phyloP scores from a whole-genome alignment of 345 rosid genomes.

The Melaleuca alternifolia region DNA sequence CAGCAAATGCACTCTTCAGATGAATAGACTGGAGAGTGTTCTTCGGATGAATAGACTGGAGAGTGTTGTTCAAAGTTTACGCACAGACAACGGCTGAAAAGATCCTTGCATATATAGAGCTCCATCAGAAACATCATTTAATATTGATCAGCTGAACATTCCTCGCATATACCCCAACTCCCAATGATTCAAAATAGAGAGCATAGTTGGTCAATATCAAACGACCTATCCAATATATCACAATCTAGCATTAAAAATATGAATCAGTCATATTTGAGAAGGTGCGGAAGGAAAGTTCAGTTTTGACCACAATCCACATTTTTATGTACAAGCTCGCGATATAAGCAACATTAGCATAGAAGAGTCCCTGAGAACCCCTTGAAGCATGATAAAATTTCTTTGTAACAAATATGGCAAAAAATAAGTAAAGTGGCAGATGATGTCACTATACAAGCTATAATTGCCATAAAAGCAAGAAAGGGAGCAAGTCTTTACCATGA shows the following conservation, averaged over 20 bases:
- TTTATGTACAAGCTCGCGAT: background rate
- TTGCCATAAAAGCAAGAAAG: background rate
- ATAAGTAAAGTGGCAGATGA: background rate
- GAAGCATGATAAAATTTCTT: background rate
- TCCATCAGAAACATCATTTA: too few relatives aligned
- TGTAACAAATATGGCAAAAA: background rate
- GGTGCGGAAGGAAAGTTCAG: background rate
- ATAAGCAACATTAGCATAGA: background rate
- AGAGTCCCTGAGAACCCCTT: background rate
- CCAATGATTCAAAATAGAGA: conserved; percentile 81
- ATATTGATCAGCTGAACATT: too few relatives aligned
- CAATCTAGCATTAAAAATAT: background rate
- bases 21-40: background rate
- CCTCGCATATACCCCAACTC: conserved; percentile 70
- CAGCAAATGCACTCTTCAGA: background rate
- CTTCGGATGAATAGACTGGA: background rate
- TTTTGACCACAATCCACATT: background rate
- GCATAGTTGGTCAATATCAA: conserved; percentile 75
- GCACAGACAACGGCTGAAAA: background rate
- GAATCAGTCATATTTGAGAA: background rate
- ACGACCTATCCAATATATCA: conserved; percentile 46
- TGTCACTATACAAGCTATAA: background rate
- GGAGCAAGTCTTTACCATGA: conserved; percentile 33
- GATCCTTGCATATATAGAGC: background rate
- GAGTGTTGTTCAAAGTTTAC: background rate